A percentile compares a stretch with the other conserved stretches of the same genome.
These are phyloP conservation scores for Hypoxylon sp. DNA, from an alignment of 2,329 filamentous ascomycete genomes.

Conservation along the genomic window DNA sequence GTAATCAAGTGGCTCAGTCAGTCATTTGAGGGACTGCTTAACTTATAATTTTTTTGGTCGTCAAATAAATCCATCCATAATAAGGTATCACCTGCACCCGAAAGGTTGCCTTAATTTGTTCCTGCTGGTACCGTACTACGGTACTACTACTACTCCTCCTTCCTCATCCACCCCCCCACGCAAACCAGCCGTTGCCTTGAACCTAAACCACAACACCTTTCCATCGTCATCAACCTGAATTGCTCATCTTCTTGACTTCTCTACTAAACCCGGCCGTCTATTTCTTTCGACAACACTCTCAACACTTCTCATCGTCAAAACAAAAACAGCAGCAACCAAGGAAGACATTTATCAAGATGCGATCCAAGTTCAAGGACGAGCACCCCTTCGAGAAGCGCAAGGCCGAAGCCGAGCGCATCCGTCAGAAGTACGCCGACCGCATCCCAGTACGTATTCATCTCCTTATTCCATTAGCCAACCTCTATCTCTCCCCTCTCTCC, in stretches of 20 bases:
- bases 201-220: slow-evolving; percentile 35
- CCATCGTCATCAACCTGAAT: slow-evolving; percentile 42
- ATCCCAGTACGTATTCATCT: slow-evolving; percentile 84
- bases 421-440: slow-evolving; percentile 98
- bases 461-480: neutral
- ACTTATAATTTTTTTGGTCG: slow-evolving; percentile 26
- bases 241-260: slow-evolving; percentile 29
- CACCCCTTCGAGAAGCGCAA: slow-evolving; percentile 99
- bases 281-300: neutral
- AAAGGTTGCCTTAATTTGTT: slow-evolving; percentile 29
- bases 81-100: slow-evolving; percentile 29
- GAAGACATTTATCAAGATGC: slow-evolving; percentile 75
- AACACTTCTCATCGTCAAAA: neutral
- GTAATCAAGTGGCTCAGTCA: slow-evolving; percentile 24
- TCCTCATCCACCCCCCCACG: slow-evolving; percentile 27
- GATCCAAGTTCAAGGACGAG: slow-evolving; percentile 99
- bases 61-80: slow-evolving; percentile 34
- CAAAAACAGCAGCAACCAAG: slow-evolving; percentile 13
- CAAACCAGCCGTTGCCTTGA: slow-evolving; percentile 29
- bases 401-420: slow-evolving; percentile 99
- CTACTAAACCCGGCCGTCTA: slow-evolving; percentile 7
- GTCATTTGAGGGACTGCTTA: slow-evolving; percentile 25
- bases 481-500: neutral
- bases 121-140: neutral
- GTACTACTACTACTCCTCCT: neutral